These are phyloP conservation scores for Schizonepeta tenuifolia DNA, from an alignment of 257 asterid species.

Conservation along the genomic window DNA sequence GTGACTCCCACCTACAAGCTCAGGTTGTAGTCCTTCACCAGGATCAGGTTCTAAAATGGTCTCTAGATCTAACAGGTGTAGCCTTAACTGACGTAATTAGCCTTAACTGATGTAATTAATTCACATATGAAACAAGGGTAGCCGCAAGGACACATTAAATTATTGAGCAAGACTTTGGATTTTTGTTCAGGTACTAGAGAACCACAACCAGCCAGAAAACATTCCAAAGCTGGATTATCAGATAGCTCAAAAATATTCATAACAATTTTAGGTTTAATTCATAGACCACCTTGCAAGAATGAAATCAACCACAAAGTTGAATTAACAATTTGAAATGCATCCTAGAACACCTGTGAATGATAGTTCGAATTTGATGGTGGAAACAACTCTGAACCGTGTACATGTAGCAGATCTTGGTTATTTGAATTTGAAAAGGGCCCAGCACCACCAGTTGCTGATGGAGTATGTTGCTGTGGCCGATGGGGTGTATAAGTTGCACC, in stretches of 20 bases:
- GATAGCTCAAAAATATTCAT: constrained; percentile 12
- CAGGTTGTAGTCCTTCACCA: constrained; percentile 12
- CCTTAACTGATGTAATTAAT: neutral
- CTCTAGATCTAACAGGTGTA: constrained; percentile 3
- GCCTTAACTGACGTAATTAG: constrained; percentile 7
- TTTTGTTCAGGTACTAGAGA: constrained; percentile 22
- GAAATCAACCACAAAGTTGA: constrained; percentile 4
- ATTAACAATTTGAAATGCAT: constrained; percentile 12
- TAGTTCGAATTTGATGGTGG: constrained; percentile 74
- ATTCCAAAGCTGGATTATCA: constrained; percentile 24
- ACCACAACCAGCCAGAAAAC: constrained; percentile 7
- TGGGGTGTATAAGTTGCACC: constrained; percentile 88
- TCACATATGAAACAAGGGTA: constrained; percentile 6
- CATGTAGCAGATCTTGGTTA: constrained; percentile 64
- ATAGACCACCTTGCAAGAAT: constrained; percentile 19
- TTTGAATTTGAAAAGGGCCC: constrained; percentile 52
- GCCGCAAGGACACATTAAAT: neutral
- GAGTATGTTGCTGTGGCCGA: constrained; percentile 84
- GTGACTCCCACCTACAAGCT: constrained; percentile 21
- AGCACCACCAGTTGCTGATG: constrained; percentile 69
- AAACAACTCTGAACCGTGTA: constrained; percentile 91
- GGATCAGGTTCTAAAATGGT: constrained; percentile 19
- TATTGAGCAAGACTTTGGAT: neutral
- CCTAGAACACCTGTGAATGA: constrained; percentile 73
- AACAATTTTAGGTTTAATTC: neutral